Evolutionary conservation across 2,329 filamentous ascomycete species (phyloP), one percentile per base, ranked within the genome.

Genomic region (Penicillium sclerotiorum): DNA sequence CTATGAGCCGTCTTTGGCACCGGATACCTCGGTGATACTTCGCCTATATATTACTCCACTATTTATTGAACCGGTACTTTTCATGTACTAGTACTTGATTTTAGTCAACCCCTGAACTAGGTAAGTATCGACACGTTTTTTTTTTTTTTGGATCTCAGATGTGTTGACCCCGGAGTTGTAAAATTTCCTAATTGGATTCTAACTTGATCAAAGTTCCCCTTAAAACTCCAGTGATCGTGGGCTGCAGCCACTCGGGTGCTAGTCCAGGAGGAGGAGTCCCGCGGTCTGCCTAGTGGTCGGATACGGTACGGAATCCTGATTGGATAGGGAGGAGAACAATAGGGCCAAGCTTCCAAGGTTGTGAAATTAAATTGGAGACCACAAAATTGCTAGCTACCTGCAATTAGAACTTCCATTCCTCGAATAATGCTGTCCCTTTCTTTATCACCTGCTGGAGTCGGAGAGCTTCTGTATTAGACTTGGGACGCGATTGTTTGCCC

Each of bases 401-500:
- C 9, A 13, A 35, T 58, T 50, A 69, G 47, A 71, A 74, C 15
- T 65, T 61, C 68, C 69, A 74, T 38, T 60, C 58, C 37, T 62
- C 61, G 63, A 74, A 74, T 18, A 64, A 58, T 20, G 55, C 52
- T 48, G 69, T 64, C 15, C 69, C 72, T 22, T 60, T 60, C 38
- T 56, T 63, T 15, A 68, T 66, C 20, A 72, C 67, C 47, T 64
- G 62, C 45, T 58, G 55, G 50, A 75, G 59, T 28, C 61, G 66
- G 15, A 63, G 49, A 22, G 64, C 58, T 43, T 71, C 67, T 13
- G 63, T 66, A 50, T 72, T 70, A 20, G 68, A 61, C 20, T 50
- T 51, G 15, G 68, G 67, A 49, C 62, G 65, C 32, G 80, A 65
- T 43, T 69, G 73, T 28, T 61, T 61, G 13, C 74, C 70, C 59